phyloP scores from a whole-genome alignment of 2,329 filamentous ascomycete species.

The Trichophyton mentagrophytes region DNA sequence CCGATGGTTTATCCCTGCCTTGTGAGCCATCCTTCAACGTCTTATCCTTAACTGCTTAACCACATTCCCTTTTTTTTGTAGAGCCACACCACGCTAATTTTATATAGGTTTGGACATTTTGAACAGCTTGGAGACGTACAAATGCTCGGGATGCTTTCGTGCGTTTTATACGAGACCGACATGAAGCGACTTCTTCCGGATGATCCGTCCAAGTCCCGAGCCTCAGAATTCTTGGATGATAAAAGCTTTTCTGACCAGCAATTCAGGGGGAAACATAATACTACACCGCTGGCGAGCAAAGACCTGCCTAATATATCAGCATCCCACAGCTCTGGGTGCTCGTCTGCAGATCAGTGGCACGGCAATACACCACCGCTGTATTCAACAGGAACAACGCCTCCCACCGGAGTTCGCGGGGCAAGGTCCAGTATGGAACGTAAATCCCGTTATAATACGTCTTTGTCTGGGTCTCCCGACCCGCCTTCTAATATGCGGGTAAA shows the following conservation, averaged over 20 bases:
- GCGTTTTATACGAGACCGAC: constrained; percentile 42
- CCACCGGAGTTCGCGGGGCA: constrained; percentile 30
- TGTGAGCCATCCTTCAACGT: constrained; percentile 21
- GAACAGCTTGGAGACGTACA: constrained; percentile 50
- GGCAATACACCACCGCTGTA: constrained; percentile 39
- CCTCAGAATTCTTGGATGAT: neutral
- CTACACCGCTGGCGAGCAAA: constrained; percentile 24
- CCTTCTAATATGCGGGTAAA: constrained; percentile 27
- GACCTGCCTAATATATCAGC: constrained; percentile 20
- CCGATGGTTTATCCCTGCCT: constrained; percentile 43
- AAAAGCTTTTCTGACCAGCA: neutral
- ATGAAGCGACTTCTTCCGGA: constrained; percentile 1
- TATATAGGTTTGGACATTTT: constrained; percentile 41
- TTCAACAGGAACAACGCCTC: constrained; percentile 42
- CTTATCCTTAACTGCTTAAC: neutral
- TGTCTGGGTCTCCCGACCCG: constrained; percentile 32
- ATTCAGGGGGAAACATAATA: constrained; percentile 8
- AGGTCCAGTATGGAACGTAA: constrained; percentile 31
- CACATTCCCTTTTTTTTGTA: neutral
- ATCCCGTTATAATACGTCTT: constrained; percentile 28
- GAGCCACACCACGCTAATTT: neutral
- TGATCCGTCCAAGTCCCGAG: neutral
- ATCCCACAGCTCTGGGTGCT: constrained; percentile 37
- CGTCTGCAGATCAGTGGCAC: constrained; percentile 40
- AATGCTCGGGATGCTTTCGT: constrained; percentile 54